Percentiles rank a stretch among this genome's conserved stretches.
Evolutionary conservation across 192 early-diverging fungal species (phyloP).

Genomic region (Pilaira anomala): DNA sequence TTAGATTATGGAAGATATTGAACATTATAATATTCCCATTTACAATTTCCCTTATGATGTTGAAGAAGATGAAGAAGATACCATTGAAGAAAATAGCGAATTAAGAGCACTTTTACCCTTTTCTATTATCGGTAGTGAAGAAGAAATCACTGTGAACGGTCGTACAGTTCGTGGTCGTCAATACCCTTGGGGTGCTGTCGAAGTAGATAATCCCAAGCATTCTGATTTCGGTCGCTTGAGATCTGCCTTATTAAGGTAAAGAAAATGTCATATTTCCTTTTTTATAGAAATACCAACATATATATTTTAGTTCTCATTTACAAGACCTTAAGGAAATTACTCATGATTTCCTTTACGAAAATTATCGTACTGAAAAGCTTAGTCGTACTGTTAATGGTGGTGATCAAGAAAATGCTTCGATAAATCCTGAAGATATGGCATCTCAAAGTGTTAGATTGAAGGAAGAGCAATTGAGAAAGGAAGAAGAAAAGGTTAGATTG

Average conservation of each 20-base stretch:
- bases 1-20: slow-evolving; percentile 94
- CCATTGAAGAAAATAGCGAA: slow-evolving; percentile 96
- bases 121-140: slow-evolving; percentile 93
- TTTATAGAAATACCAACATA: background rate
- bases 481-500: slow-evolving; percentile 46
- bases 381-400: slow-evolving; percentile 48
- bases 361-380: slow-evolving; percentile 93
- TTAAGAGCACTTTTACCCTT: slow-evolving; percentile 90
- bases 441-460: slow-evolving; percentile 43
- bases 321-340: slow-evolving; percentile 98
- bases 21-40: slow-evolving; percentile 90
- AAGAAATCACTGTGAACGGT: slow-evolving; percentile 80
- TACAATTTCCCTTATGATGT: slow-evolving; percentile 95
- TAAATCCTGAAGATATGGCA: slow-evolving; percentile 38
- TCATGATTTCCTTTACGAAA: slow-evolving; percentile 91
- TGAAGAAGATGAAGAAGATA: slow-evolving; percentile 98
- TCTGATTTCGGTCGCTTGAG: slow-evolving; percentile 95
- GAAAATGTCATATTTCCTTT: background rate
- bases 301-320: slow-evolving; percentile 80
- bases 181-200: slow-evolving; percentile 96
- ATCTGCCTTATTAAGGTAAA: slow-evolving; percentile 76
- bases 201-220: slow-evolving; percentile 97
- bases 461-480: slow-evolving; percentile 53
- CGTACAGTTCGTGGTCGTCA: slow-evolving; percentile 85
- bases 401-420: slow-evolving; percentile 38